Base-by-base conservation (phyloP, 345 rosid species). In the Camelina sativa region DNA sequence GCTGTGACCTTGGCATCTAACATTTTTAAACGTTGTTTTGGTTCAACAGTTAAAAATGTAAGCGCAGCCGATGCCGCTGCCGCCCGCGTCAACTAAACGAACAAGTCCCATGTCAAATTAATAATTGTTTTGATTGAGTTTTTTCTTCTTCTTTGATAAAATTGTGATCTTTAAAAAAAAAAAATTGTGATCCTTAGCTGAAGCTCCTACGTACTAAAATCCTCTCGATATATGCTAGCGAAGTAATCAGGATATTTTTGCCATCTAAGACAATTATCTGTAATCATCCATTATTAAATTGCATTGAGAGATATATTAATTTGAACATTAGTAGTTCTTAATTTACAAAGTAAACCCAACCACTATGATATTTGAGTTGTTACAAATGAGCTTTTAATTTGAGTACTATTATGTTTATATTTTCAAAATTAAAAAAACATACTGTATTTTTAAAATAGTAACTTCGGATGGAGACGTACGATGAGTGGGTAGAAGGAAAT, bases 401-500 rank as follows among this genome's bases (percentile, higher is more conserved):
- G 22, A 28, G n/a, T 28, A 28, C 30, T 28, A 32, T 57, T 32
- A 4, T 57, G 4, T 4, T 57, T 32, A 8, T 15, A 13, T 32
- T n/a, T 57, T 17, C 5, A 17, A 48, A 8, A 2, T 48, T 16
- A 17, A 8, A 17, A 17, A 50, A 17, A 17, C 30, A 4, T 28
- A 28, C 5, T 28, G 30, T 28, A 28, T 28, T 28, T 28, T 28
- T 28, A 7, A 50, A 50, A 19, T 2, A 50, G 19, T 13, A 67
- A 30, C 13, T 44, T 56, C 4, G 19, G 71, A 55, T 73, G 57
- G 57, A 43, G 56, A 55, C 71, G 71, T 64, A 64, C 30, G 77
- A 73, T 56, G 52, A 74, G 77, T 74, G 72, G 59, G 59, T 35
- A 28, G 50, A 56, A 62, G 13, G 28, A 43, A 71, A 53, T 3